A percentile compares a stretch with the other conserved stretches of the same genome.
phyloP scores from a whole-genome alignment of 345 rosid species.

The Gynandropsis gynandra region DNA sequence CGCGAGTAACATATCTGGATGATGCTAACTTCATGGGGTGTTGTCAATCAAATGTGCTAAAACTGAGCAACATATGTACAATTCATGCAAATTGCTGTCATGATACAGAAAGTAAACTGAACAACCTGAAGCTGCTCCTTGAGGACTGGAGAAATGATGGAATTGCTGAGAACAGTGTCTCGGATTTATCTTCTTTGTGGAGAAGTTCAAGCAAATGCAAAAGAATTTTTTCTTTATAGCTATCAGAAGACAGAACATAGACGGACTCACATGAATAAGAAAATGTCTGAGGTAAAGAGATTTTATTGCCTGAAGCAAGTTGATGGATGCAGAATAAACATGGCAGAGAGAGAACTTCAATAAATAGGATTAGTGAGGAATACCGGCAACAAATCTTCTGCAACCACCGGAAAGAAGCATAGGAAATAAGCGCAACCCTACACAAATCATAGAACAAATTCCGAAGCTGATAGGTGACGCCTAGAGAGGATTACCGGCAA shows the following conservation, averaged over 20 bases:
- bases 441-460: too few species aligned
- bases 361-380: too few species aligned
- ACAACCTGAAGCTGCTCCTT: constrained; percentile 35
- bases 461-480: too few species aligned
- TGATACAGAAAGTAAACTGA: constrained; percentile 30
- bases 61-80: constrained; percentile 24
- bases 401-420: too few species aligned
- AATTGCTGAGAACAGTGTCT: constrained; percentile 7
- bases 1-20: constrained; percentile 14
- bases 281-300: too few species aligned
- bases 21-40: constrained; percentile 17
- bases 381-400: too few species aligned
- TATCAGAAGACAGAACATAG: constrained; percentile 2
- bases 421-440: too few species aligned
- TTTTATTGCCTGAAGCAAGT: constrained; percentile 13
- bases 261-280: constrained; percentile 4
- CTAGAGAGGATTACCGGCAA: too few species aligned
- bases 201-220: constrained; percentile 6
- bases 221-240: not conserved
- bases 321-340: too few species aligned
- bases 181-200: not conserved
- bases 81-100: constrained; percentile 40
- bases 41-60: constrained; percentile 14
- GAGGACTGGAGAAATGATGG: constrained; percentile 31
- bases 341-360: too few species aligned